phyloP scores from a whole-genome alignment of 495 filamentous ascomycete species.

The Penicillium robsamsonii region DNA sequence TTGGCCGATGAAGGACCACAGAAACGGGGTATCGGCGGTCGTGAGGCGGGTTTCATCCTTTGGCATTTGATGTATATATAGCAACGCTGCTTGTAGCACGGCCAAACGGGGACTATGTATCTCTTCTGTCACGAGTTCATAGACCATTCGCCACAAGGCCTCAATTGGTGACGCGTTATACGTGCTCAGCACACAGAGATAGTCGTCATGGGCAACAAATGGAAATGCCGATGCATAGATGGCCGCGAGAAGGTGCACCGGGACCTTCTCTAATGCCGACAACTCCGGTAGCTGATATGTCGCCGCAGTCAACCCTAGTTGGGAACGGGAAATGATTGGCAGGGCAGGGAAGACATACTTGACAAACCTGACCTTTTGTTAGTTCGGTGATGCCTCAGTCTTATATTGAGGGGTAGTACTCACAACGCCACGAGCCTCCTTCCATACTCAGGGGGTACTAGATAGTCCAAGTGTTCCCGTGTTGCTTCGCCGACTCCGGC shows the following conservation, averaged over 20 bases:
- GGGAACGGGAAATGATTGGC: slow-evolving; percentile 33
- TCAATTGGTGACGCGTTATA: slow-evolving; percentile 31
- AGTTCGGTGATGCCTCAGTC: neutral
- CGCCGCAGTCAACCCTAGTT: slow-evolving; percentile 22
- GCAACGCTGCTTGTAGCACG: slow-evolving; percentile 34
- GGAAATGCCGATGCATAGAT: slow-evolving; percentile 38
- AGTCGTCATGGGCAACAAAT: slow-evolving; percentile 35
- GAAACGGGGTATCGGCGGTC: slow-evolving; percentile 32
- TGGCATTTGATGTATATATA: slow-evolving; percentile 33
- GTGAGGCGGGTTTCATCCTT: slow-evolving; percentile 20
- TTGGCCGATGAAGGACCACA: slow-evolving; percentile 40
- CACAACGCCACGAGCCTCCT: slow-evolving; percentile 29
- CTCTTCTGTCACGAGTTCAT: slow-evolving; percentile 34
- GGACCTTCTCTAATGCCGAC: slow-evolving; percentile 21
- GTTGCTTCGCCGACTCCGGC: slow-evolving; percentile 21
- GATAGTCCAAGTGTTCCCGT: slow-evolving; percentile 24
- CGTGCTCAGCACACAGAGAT: slow-evolving; percentile 29
- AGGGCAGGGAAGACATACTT: slow-evolving; percentile 33
- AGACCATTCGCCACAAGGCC: slow-evolving; percentile 34
- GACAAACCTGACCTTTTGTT: slow-evolving; percentile 25
- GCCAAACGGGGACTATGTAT: slow-evolving; percentile 36
- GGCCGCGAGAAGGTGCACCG: slow-evolving; percentile 35
- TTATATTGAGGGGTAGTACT: neutral
- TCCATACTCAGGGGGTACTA: slow-evolving; percentile 33
- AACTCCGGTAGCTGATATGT: slow-evolving; percentile 22